These are phyloP conservation scores for Epichloe sylvatica DNA, from an alignment of 2,329 filamentous ascomycete genomes.

Conservation along the genomic window DNA sequence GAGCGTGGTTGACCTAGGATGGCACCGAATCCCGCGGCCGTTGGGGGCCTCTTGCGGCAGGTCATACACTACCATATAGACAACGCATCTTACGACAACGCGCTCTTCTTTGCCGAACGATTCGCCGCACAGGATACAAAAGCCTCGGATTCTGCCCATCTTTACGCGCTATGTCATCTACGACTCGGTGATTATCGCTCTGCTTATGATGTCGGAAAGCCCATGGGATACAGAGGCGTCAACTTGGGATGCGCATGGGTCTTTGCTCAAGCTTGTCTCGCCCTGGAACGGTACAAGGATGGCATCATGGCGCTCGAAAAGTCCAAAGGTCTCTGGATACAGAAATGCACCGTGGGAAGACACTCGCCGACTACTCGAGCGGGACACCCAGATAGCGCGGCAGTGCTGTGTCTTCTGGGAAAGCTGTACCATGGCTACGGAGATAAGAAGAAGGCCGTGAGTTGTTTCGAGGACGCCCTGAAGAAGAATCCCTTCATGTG, in stretches of 20 bases:
- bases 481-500: slow-evolving; percentile 93
- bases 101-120: slow-evolving; percentile 83
- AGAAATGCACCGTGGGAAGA: slow-evolving; percentile 65
- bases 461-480: slow-evolving; percentile 76
- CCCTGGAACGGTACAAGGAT: slow-evolving; percentile 63
- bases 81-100: slow-evolving; percentile 78
- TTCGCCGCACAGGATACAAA: slow-evolving; percentile 72
- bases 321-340: slow-evolving; percentile 59
- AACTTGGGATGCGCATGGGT: slow-evolving; percentile 84
- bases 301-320: slow-evolving; percentile 77
- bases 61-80: slow-evolving; percentile 62
- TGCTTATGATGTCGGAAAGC: slow-evolving; percentile 70
- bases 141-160: slow-evolving; percentile 65
- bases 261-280: slow-evolving; percentile 78
- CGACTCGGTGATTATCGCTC: slow-evolving; percentile 71
- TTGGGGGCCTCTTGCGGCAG: slow-evolving; percentile 42
- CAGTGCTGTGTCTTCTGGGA: slow-evolving; percentile 69
- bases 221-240: slow-evolving; percentile 51
- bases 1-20: slow-evolving; percentile 22
- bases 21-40: slow-evolving; percentile 37
- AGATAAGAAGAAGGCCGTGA: slow-evolving; percentile 67
- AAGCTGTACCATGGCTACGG: slow-evolving; percentile 79
- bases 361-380: slow-evolving; percentile 66
- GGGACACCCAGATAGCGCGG: slow-evolving; percentile 67
- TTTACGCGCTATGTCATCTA: slow-evolving; percentile 73